Base-by-base conservation (phyloP, 1,284 basidiomycete species). In the Golubevia pallescens region DNA sequence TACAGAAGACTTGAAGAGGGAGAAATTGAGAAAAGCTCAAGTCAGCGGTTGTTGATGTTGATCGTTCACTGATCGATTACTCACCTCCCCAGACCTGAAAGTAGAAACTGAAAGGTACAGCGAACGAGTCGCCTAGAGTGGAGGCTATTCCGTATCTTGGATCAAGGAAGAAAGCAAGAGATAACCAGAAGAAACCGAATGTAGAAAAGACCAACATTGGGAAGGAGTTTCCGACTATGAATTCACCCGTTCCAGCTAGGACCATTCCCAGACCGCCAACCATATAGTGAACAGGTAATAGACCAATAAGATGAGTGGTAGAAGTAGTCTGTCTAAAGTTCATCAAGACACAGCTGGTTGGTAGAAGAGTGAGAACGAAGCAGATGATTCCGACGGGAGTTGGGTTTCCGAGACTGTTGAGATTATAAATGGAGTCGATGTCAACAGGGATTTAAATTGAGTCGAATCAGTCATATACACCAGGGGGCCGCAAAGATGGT, bases 371-470 rank as follows among this genome's bases (percentile, higher is more conserved):
- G 23, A 77, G 64, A 14, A 77, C 58, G 63, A 77, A 77, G 4
- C 74, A 77, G 7, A 77, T 69, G 57, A 77, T 75, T 21, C 75
- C 75, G 2, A 77, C 54, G 1, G 68, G 58, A 1, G 75, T 77
- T 0, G 75, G 75, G 51, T 77, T 77, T 23, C 73, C 75, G 10
- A 77, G 61, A 0, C 73, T 69, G 62, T 75, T 77, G 70, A 77
- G n/a, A n/a, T n/a, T n/a, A n/a, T n/a, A n/a, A n/a, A n/a, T n/a
- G n/a, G n/a, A n/a, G n/a, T n/a, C n/a, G n/a, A n/a, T n/a, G n/a
- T n/a, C n/a, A n/a, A n/a, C n/a, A n/a, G n/a, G n/a, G n/a, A n/a
- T n/a, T n/a, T n/a, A n/a, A n/a, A n/a, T n/a, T n/a, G n/a, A n/a
- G n/a, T n/a, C n/a, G n/a, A n/a, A n/a, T n/a, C n/a, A n/a, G n/a